Evolutionary conservation across 2,329 filamentous ascomycete genomes (phyloP).

Genomic region (Graphium sp.): DNA sequence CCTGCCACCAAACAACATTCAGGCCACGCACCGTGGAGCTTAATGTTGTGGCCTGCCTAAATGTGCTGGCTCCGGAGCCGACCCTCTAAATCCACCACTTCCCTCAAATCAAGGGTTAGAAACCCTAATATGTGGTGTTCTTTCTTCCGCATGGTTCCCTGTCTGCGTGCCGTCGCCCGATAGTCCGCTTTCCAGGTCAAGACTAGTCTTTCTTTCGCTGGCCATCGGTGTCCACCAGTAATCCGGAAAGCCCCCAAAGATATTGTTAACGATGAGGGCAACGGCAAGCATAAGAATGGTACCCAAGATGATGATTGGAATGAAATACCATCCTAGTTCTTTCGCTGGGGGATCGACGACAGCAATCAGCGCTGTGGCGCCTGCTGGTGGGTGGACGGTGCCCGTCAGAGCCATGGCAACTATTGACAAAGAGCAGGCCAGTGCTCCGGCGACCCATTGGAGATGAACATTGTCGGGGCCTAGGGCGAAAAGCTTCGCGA

Average conservation of each 20-base stretch:
- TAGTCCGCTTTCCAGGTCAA: too few species aligned
- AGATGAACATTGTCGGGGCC: conserved; percentile 27
- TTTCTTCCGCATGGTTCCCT: too few species aligned
- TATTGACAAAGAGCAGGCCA: conserved; percentile 47
- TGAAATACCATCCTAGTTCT: conserved; percentile 48
- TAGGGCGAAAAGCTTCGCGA: conserved; percentile 49
- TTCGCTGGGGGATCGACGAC: conserved; percentile 38
- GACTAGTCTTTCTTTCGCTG: too few species aligned
- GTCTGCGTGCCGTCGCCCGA: too few species aligned
- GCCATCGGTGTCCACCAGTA: conserved; percentile 58
- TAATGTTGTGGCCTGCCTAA: too few species aligned
- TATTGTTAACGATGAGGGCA: conserved; percentile 52
- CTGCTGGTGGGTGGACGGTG: conserved; percentile 58
- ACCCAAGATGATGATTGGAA: conserved; percentile 46
- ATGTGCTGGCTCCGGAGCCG: too few species aligned
- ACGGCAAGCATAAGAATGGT: conserved; percentile 41
- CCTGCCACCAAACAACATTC: too few species aligned
- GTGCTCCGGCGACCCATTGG: conserved; percentile 46
- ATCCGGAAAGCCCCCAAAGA: conserved; percentile 46
- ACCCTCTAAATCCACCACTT: too few species aligned
- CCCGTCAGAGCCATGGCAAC: conserved; percentile 52
- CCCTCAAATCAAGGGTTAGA: too few species aligned
- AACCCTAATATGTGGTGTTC: too few species aligned
- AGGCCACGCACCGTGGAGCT: too few species aligned
- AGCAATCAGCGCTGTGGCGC: conserved; percentile 55